Evolutionary conservation across 1,139 yeast genomes (phyloP).

Genomic region (Taphrina confusa): DNA sequence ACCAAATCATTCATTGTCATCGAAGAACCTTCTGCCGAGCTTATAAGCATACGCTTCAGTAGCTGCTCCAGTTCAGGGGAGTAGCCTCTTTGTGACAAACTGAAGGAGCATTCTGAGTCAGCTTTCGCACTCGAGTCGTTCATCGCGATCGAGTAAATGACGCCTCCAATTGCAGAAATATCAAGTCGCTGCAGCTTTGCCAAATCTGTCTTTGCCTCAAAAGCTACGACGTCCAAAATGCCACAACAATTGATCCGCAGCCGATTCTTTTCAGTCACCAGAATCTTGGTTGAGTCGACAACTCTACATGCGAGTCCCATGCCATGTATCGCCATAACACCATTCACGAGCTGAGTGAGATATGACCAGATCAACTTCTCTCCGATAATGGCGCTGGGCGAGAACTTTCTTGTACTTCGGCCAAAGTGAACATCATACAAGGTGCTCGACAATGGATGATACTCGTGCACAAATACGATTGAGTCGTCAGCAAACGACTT

Average conservation of each 20-base stretch:
- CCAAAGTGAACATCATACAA: constrained; percentile 59
- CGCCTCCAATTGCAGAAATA: constrained; percentile 57
- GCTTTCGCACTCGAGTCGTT: constrained; percentile 41
- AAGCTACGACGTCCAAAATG: constrained; percentile 63
- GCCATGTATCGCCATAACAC: constrained; percentile 63
- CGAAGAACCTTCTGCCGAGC: constrained; percentile 40
- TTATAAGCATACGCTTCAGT: constrained; percentile 38
- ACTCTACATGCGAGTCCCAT: constrained; percentile 64
- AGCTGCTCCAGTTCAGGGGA: constrained; percentile 39
- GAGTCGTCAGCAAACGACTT: constrained; percentile 77
- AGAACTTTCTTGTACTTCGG: constrained; percentile 43
- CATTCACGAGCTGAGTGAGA: constrained; percentile 70
- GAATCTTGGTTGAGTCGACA: constrained; percentile 65
- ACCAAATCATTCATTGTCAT: constrained; percentile 44
- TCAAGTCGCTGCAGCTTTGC: constrained; percentile 56
- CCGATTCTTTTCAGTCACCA: constrained; percentile 70
- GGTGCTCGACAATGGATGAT: constrained; percentile 48
- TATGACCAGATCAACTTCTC: constrained; percentile 75
- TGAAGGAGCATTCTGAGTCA: constrained; percentile 45
- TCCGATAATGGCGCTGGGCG: constrained; percentile 47
- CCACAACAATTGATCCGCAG: constrained; percentile 73
- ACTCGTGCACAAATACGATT: constrained; percentile 41
- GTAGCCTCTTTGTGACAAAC: constrained; percentile 37
- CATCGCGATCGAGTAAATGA: constrained; percentile 50
- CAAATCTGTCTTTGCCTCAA: constrained; percentile 41